Evolutionary conservation across 2,329 filamentous ascomycete species (phyloP), one percentile per base, ranked within the genome.

Genomic region (Phyllosticta paracitricarpa): DNA sequence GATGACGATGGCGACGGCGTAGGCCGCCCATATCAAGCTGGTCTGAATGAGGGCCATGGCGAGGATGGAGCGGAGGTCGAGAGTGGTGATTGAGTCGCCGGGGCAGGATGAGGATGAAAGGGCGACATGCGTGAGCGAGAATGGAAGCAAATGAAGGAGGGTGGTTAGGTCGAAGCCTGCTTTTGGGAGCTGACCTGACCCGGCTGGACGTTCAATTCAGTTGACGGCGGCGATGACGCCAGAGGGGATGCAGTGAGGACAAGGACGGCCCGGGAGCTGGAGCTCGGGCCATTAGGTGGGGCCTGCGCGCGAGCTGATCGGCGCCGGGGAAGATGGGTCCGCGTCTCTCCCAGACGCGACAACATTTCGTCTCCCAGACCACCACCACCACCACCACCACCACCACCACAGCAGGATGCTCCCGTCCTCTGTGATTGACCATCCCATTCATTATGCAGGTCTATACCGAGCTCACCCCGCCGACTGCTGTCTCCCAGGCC

Each of bases 381-480:
- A 30, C 57, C 33, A 8, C 40, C 54, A 35, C 25, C 28, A 22
- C 48, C n/a, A n/a, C n/a, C n/a, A 25, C 51, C 57, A 30, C 57
- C 33, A 8, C 40, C 54, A 35, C 25, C 28, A 22, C 48, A 54
- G 56, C 56, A 62, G 30, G 51, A 62, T 62, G 60, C 56, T 55
- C 22, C 30, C 55, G 54, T 48, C 26, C 33, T 52, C 28, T 60
- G 28, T 28, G 24, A 52, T 24, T 54, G 24, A 4, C 25, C 9
- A n/a, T 33, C 22, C 10, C 19, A 9, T 54, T 40, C 62, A 70
- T 63, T 63, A 97, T 97, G 93, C 93, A 97, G 84, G 96, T 91
- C 81, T 97, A 97, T 78, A 92, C 91, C 71, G 94, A 99, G 82
- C 82, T 99, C 74, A 86, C 91, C 74, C 89, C 93, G 79, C 92